Conservation (phyloP, 2,329 filamentous ascomycete genomes). For the Ascocoryne sarcoides region DNA sequence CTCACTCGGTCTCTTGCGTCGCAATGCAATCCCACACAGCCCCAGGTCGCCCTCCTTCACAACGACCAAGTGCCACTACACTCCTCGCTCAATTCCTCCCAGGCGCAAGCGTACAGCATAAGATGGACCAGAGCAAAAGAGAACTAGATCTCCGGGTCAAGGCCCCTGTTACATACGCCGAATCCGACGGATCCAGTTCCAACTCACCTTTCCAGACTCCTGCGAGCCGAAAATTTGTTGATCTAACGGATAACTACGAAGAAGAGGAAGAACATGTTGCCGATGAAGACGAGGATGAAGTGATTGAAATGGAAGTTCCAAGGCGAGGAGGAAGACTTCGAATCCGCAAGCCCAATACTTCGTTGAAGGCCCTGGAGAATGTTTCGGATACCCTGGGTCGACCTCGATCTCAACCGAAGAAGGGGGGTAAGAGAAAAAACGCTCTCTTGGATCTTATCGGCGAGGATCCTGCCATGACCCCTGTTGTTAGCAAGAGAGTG, state of each 20-base stretch:
- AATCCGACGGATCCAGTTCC: constrained; percentile 6
- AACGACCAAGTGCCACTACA: too few relatives aligned
- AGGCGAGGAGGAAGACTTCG: constrained; percentile 9
- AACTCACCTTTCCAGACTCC: constrained; percentile 6
- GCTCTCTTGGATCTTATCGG: constrained; percentile 9
- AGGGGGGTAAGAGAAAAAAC: constrained; percentile 4
- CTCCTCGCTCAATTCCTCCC: constrained; percentile 24
- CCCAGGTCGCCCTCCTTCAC: too few relatives aligned
- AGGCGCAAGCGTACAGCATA: constrained; percentile 19
- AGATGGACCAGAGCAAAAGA: constrained; percentile 17
- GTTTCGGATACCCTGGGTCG: constrained; percentile 1
- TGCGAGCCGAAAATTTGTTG: constrained; percentile 5
- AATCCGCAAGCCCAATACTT: constrained; percentile 16
- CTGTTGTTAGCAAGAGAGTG: constrained; percentile 19
- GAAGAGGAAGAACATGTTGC: constrained; percentile 1
- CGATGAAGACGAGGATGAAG: constrained; percentile 6
- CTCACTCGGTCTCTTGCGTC: too few relatives aligned
- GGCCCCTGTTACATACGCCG: constrained; percentile 8
- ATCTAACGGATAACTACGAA: constrained; percentile 5
- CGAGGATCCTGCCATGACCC: constrained; percentile 14
- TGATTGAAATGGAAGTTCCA: neutral
- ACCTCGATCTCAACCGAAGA: constrained; percentile 6
- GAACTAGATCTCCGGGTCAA: neutral
- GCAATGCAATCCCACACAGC: too few relatives aligned
- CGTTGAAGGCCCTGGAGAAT: constrained; percentile 21